Evolutionary conservation across 2,329 filamentous ascomycete species (phyloP), one percentile per base, ranked within the genome.

Genomic region (Pseudocercospora fijiensis): DNA sequence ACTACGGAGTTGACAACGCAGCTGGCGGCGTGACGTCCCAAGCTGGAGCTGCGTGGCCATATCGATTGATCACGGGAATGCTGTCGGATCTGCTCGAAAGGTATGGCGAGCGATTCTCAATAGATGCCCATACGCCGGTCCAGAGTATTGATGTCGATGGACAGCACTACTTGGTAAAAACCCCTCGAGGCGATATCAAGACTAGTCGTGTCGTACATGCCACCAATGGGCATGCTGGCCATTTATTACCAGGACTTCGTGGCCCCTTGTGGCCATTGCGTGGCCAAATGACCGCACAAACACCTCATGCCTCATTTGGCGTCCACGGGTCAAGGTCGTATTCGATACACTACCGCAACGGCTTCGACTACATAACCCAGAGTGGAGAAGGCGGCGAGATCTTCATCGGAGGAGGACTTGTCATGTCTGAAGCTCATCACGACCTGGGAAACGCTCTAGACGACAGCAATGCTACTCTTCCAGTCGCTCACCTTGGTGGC

Each of bases 281-380:
- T 20, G 67, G 67, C n/a, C 65, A 67, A 52, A 69, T 69, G 67
- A 67, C 65, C 13, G 62, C 65, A 24, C 67, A 69, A 41, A 49
- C 41, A 27, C 53, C 59, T 6, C 11, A 53, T 22, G 11, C 26
- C 30, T 28, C 30, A 10, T 57, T 62, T 27, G 57, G 49, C 16
- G 26, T 56, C 16, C 41, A 55, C 37, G 60, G 62, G 5, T 57
- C 27, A 24, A 20, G 45, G 5, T 67, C 63, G 16, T 69, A 65
- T 60, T 41, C 57, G 11, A 59, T 65, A 26, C 27, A 47, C 9
- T 63, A 65, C 37, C 58, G 53, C 4, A 58, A 47, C 9, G 59
- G 65, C 51, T 65, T 67, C 24, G 65, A 69, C 60, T 69, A 69
- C 24, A 45, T 69, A 7, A 69, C 62, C 1, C 67, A 67, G 43